These are phyloP conservation scores for Ophiostoma sp. DNA, from an alignment of 2,329 filamentous ascomycete genomes.

Conservation along the genomic window DNA sequence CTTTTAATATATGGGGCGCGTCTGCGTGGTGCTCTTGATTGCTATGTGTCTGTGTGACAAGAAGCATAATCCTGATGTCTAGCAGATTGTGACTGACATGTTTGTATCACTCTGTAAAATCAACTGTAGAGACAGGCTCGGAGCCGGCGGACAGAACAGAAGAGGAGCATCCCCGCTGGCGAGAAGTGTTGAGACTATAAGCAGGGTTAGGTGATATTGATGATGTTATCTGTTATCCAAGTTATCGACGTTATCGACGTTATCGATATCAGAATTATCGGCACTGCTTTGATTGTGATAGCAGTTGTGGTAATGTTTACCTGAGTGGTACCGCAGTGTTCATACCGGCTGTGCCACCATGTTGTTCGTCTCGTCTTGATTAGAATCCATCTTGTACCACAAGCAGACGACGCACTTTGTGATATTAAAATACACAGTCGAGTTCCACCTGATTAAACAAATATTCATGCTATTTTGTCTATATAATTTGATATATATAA, in stretches of 20 bases:
- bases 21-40: neutral
- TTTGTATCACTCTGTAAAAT: neutral
- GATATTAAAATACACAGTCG: neutral
- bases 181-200: neutral
- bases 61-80: neutral
- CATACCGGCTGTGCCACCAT: neutral
- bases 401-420: neutral
- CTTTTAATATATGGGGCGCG: conserved; percentile 20
- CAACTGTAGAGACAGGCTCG: neutral
- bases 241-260: neutral
- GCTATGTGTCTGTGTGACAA: neutral
- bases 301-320: neutral
- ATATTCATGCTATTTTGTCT: neutral
- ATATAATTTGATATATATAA: neutral
- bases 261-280: neutral
- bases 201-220: conserved; percentile 4
- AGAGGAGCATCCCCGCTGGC: neutral
- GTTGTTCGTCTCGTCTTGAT: conserved; percentile 1
- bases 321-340: neutral
- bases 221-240: conserved; percentile 5
- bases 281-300: neutral
- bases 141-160: neutral
- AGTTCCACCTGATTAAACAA: neutral
- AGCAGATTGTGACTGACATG: neutral
- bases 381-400: neutral